Conservation (phyloP, 352 stramenopile species). For the Elongisporangium undulatum region DNA sequence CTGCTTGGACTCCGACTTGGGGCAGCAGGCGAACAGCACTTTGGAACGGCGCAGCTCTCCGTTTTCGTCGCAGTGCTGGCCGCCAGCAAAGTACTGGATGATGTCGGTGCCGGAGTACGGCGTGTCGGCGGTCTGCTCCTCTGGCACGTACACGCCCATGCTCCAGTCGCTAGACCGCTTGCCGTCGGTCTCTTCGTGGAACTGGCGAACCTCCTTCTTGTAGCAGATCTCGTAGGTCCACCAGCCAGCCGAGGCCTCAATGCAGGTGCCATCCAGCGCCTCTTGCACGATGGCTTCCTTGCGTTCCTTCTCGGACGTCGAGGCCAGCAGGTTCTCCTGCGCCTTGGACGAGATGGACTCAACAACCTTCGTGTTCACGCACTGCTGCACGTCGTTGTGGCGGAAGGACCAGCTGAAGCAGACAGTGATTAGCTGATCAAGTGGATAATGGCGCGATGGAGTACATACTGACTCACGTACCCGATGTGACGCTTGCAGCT, state of each 20-base stretch:
- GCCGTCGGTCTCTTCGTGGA: slow-evolving; percentile 71
- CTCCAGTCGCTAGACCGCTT: slow-evolving; percentile 76
- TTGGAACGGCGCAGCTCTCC: slow-evolving; percentile 63
- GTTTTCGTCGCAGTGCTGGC: slow-evolving; percentile 84
- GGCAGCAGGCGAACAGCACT: slow-evolving; percentile 76
- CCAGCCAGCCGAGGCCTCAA: slow-evolving; percentile 62
- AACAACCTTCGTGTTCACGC: slow-evolving; percentile 55
- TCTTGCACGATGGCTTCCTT: slow-evolving; percentile 43
- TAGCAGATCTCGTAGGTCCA: slow-evolving; percentile 88
- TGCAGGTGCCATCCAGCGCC: slow-evolving; percentile 47
- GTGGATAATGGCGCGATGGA: background rate
- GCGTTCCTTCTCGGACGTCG: slow-evolving; percentile 23
- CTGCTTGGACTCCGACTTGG: slow-evolving; percentile 39
- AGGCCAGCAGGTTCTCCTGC: slow-evolving; percentile 30
- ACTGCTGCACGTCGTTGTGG: slow-evolving; percentile 69
- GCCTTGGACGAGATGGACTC: slow-evolving; percentile 37
- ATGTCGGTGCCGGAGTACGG: slow-evolving; percentile 34
- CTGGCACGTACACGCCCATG: slow-evolving; percentile 60
- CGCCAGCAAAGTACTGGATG: slow-evolving; percentile 65
- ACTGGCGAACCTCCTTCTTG: slow-evolving; percentile 76
- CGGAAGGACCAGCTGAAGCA: slow-evolving; percentile 71
- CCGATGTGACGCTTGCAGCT: slow-evolving; percentile 76
- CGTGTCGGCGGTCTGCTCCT: slow-evolving; percentile 19
- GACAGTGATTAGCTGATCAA: background rate
- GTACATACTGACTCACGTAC: slow-evolving; percentile 15